These are phyloP conservation scores for Pythium pyrilobum DNA, from an alignment of 352 stramenopile genomes.

Conservation along the genomic window DNA sequence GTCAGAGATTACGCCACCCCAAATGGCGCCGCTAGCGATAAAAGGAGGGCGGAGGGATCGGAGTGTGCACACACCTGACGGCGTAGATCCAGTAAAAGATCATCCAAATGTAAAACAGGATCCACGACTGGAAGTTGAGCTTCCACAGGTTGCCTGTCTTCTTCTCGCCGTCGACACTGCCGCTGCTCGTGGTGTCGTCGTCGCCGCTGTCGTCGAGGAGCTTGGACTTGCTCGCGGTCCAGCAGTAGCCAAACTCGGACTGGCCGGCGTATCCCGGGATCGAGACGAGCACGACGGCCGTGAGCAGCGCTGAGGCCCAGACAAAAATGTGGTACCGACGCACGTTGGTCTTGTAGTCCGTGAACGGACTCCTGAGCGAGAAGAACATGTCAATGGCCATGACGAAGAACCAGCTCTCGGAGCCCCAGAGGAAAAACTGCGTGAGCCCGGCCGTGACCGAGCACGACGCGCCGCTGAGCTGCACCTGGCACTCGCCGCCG, in stretches of 20 bases:
- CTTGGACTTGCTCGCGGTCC: slow-evolving; percentile 70
- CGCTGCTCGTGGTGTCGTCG: slow-evolving; percentile 2
- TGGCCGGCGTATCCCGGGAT: slow-evolving; percentile 63
- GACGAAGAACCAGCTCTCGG: slow-evolving; percentile 87
- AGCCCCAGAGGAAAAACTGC: slow-evolving; percentile 85
- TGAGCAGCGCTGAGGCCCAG: slow-evolving; percentile 69
- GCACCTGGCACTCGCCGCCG: slow-evolving; percentile 23
- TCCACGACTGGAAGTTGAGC: slow-evolving; percentile 83
- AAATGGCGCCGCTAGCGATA: too few species aligned
- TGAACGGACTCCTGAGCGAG: slow-evolving; percentile 83
- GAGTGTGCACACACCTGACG: slow-evolving; percentile 46
- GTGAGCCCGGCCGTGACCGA: slow-evolving; percentile 66
- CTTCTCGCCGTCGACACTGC: slow-evolving; percentile 1
- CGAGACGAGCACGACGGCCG: slow-evolving; percentile 62
- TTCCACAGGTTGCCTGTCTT: slow-evolving; percentile 69
- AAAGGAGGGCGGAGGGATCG: too few species aligned
- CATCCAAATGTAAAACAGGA: slow-evolving; percentile 85
- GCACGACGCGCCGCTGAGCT: slow-evolving; percentile 43
- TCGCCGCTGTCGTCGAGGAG: slow-evolving; percentile 13
- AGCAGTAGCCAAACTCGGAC: slow-evolving; percentile 85
- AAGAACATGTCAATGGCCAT: slow-evolving; percentile 87
- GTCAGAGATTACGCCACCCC: too few species aligned
- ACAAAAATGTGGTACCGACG: slow-evolving; percentile 81
- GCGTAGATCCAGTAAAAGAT: slow-evolving; percentile 85
- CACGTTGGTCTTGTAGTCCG: slow-evolving; percentile 84